Evolutionary conservation across 148 eudicot genomes (phyloP).

Genomic region (Rhododendron mucronatum): DNA sequence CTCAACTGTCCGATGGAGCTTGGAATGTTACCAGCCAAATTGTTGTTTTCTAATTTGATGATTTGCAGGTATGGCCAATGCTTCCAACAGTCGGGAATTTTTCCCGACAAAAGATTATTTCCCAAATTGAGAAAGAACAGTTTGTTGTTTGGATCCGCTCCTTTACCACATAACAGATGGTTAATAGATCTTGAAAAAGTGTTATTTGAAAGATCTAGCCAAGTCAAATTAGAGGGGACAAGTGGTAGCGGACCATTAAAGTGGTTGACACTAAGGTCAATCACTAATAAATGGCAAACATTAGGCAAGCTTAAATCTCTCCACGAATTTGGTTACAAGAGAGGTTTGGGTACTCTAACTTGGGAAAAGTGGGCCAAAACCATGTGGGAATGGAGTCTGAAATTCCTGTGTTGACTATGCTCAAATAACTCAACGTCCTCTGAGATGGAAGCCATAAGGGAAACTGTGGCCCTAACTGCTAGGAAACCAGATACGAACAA

Average conservation of each 20-base stretch:
- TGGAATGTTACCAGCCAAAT: neutral
- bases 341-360: neutral
- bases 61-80: neutral
- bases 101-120: neutral
- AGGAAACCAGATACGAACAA: neutral
- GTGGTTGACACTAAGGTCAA: neutral
- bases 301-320: neutral
- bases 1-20: neutral
- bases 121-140: neutral
- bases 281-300: too few species aligned
- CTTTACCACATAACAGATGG: neutral
- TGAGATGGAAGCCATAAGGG: slow-evolving; percentile 6
- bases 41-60: neutral
- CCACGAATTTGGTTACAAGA: slow-evolving; percentile 8
- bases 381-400: neutral
- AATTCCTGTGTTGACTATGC: neutral
- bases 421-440: neutral
- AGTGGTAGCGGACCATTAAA: neutral
- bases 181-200: slow-evolving; percentile 3
- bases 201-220: slow-evolving; percentile 11
- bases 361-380: neutral
- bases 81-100: neutral
- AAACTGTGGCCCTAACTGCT: slow-evolving; percentile 8
- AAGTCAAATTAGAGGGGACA: neutral
- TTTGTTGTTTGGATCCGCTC: neutral